Evolutionary conservation across 805 yeast genomes (phyloP).

Genomic region (Candida nanaspora): DNA sequence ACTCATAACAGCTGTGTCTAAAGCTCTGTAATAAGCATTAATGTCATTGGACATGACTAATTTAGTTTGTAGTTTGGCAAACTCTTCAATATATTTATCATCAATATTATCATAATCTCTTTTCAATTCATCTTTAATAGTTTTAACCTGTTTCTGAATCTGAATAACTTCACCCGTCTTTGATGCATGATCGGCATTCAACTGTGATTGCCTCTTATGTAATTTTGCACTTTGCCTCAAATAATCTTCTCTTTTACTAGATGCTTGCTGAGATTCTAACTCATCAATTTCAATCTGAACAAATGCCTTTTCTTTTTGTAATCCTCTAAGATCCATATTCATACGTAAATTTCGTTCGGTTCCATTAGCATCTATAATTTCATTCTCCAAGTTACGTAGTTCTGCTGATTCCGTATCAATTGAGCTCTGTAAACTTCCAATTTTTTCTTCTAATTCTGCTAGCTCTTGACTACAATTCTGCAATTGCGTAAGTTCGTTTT

Average conservation of each 20-base stretch:
- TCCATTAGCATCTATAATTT: constrained; percentile 47
- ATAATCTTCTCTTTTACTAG: constrained; percentile 50
- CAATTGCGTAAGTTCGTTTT: not conserved
- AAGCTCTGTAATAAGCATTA: constrained; percentile 71
- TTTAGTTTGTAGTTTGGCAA: constrained; percentile 71
- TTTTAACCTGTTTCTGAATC: constrained; percentile 60
- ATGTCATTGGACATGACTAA: constrained; percentile 74
- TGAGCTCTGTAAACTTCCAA: not conserved
- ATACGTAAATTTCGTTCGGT: constrained; percentile 58
- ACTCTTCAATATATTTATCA: constrained; percentile 54
- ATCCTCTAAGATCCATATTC: constrained; percentile 50
- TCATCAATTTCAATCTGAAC: constrained; percentile 33
- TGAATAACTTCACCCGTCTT: constrained; percentile 84
- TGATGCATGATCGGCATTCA: constrained; percentile 63
- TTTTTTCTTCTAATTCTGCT: not conserved
- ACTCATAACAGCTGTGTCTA: constrained; percentile 90
- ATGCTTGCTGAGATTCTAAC: constrained; percentile 53
- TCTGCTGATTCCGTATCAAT: constrained; percentile 6
- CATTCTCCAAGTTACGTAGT: constrained; percentile 27
- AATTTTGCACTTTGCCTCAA: constrained; percentile 49
- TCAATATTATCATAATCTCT: constrained; percentile 70
- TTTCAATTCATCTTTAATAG: constrained; percentile 49
- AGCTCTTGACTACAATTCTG: not conserved
- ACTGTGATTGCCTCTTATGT: constrained; percentile 39
- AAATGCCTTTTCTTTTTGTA: constrained; percentile 30